Conservation (phyloP, 2,329 filamentous ascomycete genomes). For the Colletotrichum horii region DNA sequence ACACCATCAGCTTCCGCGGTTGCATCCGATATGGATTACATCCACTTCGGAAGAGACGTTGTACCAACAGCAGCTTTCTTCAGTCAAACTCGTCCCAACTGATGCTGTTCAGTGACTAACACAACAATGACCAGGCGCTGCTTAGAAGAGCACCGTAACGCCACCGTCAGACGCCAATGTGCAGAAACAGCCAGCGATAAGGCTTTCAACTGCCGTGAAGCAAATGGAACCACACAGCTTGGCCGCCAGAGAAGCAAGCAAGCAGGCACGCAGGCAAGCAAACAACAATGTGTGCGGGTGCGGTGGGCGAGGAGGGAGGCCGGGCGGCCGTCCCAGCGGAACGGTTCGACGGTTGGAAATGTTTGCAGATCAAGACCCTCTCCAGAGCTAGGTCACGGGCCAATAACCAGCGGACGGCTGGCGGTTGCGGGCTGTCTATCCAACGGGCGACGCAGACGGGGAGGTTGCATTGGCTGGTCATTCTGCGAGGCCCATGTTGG, state of each 20-base stretch:
- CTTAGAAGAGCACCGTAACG: neutral
- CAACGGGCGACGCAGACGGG: slow-evolving; percentile 4
- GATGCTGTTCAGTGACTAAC: neutral
- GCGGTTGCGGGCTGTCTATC: slow-evolving; percentile 7
- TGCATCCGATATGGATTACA: slow-evolving; percentile 17
- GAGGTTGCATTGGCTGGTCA: slow-evolving; percentile 12
- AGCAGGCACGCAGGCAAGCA: neutral
- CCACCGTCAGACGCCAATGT: slow-evolving; percentile 2
- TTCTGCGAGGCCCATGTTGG: slow-evolving; percentile 8
- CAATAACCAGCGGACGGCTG: slow-evolving; percentile 3
- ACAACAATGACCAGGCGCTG: neutral
- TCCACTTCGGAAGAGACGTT: slow-evolving; percentile 21
- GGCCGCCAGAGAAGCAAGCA: neutral
- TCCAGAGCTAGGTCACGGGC: neutral
- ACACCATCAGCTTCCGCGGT: slow-evolving; percentile 20
- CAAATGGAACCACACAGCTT: neutral
- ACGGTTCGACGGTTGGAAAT: slow-evolving; percentile 19
- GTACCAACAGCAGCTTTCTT: slow-evolving; percentile 18
- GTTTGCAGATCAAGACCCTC: slow-evolving; percentile 18
- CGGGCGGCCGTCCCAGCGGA: slow-evolving; percentile 13
- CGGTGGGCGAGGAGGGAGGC: neutral
- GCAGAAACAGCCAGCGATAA: neutral
- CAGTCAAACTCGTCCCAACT: neutral
- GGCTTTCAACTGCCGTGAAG: neutral
- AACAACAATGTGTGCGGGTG: neutral